Evolutionary conservation across 78 protist species (phyloP).

Genomic region (Thecamonas trahens): DNA sequence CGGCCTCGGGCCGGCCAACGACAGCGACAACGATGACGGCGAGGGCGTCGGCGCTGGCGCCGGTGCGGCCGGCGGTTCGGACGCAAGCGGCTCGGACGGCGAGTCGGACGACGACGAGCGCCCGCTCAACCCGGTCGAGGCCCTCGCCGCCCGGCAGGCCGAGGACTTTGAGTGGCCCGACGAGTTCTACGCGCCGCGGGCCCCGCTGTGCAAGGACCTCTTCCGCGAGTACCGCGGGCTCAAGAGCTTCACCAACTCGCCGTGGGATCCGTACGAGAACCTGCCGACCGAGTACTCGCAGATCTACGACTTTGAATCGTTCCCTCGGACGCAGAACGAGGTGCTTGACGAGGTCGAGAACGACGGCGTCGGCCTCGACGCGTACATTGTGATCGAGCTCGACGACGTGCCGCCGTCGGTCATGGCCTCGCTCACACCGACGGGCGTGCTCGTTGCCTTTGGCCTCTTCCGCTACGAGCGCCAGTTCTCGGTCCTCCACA

Average conservation of each 20-base stretch:
- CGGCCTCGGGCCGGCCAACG: too few species aligned
- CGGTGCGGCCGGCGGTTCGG: neutral
- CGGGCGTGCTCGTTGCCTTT: conserved; percentile 23
- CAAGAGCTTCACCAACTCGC: conserved; percentile 58
- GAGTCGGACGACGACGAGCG: neutral
- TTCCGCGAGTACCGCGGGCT: conserved; percentile 81
- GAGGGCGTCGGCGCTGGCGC: neutral
- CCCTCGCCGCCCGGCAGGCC: neutral
- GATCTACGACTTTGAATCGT: conserved; percentile 82
- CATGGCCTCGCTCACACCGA: neutral
- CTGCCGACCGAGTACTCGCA: conserved; percentile 90
- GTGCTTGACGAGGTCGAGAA: conserved; percentile 2
- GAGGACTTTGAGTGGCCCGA: conserved; percentile 79
- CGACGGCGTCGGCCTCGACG: conserved; percentile 13
- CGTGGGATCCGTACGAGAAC: conserved; percentile 93
- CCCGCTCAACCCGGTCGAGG: conserved; percentile 4
- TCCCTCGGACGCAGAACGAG: conserved; percentile 32
- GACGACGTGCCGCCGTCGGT: conserved; percentile 20
- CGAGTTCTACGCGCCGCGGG: conserved; percentile 84
- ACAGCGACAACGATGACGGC: conserved; percentile 3
- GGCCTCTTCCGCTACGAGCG: conserved; percentile 82
- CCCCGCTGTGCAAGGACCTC: conserved; percentile 67
- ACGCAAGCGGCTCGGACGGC: neutral
- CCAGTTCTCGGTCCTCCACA: conserved; percentile 79
- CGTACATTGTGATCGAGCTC: conserved; percentile 49